Evolutionary conservation across 163 green algal genomes (phyloP), one percentile per base, ranked within the genome.

Genomic region (Scenedesmus sp.): DNA sequence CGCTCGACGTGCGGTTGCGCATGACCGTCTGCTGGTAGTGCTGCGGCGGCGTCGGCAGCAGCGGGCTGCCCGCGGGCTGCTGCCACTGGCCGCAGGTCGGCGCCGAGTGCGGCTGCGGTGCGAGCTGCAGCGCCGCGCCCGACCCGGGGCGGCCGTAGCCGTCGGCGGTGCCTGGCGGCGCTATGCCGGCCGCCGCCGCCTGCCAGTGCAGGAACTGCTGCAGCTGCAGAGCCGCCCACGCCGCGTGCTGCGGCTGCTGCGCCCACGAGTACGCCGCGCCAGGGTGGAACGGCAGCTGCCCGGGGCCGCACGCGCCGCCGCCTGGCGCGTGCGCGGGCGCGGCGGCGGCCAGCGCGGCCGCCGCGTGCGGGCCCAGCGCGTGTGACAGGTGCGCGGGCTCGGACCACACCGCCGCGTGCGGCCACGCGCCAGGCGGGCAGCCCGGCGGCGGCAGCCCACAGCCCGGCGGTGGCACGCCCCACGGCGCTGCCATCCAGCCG

Each of bases 1-100:
- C 60, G 24, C 13, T 31, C 36, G 58, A 72, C 22, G 24, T 71
- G 22, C 71, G 62, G 44, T 71, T 50, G 18, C 71, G 58, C 71
- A 80, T 80, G 1, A 80, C 58, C 13, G 71, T 80, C 58, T 80
- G 58, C 71, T 80, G 71, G 26, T 80, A 80, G n/a, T 80, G 71
- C n/a, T n/a, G n/a, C n/a, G n/a, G n/a, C 58, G 70, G 31, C 6
- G 71, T 80, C 2, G 71, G 71, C 31, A 80, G 58, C 58, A 80
- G 58, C 4, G 71, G 58, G 39, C 70, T 78, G 36, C 70, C 22
- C 20, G 70, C 22, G 6, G 45, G 62, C 36, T 39, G 1, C 22
- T 70, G 70, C 33, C 26, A 34, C 24, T 44, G 50, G n/a, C 36
- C n/a, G 44, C 17, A 15, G 33, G 36, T 44, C 42, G 70, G 70